Percentiles rank a stretch among this genome's conserved stretches.
phyloP scores from a whole-genome alignment of 495 filamentous ascomycete species.

The Penicillium longicatenatum region DNA sequence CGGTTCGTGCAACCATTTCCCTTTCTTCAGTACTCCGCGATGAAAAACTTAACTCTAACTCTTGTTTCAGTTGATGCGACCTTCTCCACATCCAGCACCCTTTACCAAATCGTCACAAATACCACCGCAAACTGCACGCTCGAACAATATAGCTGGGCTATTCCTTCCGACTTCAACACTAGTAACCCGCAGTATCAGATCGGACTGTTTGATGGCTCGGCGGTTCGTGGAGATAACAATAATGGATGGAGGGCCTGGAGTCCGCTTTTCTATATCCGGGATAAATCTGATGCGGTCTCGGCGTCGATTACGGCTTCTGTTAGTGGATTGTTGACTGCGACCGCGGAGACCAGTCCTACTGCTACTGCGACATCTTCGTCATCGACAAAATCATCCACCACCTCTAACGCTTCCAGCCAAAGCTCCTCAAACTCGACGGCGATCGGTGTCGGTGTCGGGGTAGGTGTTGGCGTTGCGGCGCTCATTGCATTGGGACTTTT shows the following conservation, averaged over 20 bases:
- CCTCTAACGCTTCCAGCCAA: neutral
- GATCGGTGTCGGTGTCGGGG: conserved; percentile 6
- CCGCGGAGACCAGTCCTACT: neutral
- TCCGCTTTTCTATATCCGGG: conserved; percentile 8
- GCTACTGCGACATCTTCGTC: neutral
- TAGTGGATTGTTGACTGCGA: conserved; percentile 5
- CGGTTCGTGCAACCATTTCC: neutral
- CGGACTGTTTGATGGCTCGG: conserved; percentile 6
- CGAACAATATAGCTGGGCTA: conserved; percentile 11
- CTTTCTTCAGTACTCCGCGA: neutral
- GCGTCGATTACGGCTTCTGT: neutral
- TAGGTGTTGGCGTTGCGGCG: conserved; percentile 3
- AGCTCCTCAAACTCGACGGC: conserved; percentile 1
- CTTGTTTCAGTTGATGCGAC: neutral
- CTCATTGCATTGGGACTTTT: neutral
- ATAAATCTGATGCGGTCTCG: neutral
- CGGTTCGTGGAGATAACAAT: neutral
- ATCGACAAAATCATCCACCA: neutral
- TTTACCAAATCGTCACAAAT: conserved; percentile 6
- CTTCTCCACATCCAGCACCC: conserved; percentile 1
- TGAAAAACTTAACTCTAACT: neutral
- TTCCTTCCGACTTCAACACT: conserved; percentile 12
- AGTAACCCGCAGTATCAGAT: conserved; percentile 6
- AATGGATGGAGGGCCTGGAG: conserved; percentile 10
- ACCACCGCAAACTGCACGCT: conserved; percentile 9